These are phyloP conservation scores for Ceratocystis cubensis DNA, from an alignment of 2,329 filamentous ascomycete species.

Conservation along the genomic window DNA sequence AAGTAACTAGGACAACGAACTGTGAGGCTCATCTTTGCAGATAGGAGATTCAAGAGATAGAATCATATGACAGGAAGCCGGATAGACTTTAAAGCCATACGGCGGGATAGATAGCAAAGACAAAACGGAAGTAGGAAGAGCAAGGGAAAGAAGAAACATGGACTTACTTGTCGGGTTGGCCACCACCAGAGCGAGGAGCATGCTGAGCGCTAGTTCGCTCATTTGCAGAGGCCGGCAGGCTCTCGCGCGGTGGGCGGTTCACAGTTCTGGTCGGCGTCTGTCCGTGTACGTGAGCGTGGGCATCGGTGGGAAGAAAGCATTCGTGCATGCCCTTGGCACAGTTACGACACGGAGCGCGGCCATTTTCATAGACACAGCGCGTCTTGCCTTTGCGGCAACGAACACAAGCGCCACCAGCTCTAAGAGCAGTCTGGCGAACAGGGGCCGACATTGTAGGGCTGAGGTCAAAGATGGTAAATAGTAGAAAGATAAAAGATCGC, in stretches of 20 bases:
- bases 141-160: not conserved
- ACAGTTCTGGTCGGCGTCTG: slow-evolving; percentile 42
- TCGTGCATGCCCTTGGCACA: slow-evolving; percentile 53
- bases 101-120: slow-evolving; percentile 11
- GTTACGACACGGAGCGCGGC: slow-evolving; percentile 50
- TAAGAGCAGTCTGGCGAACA: slow-evolving; percentile 47
- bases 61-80: not conserved
- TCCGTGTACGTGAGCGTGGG: slow-evolving; percentile 46
- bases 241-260: slow-evolving; percentile 41
- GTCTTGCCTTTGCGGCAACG: slow-evolving; percentile 53
- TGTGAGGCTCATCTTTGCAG: too few relatives aligned
- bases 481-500: not conserved
- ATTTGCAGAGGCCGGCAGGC: slow-evolving; percentile 35
- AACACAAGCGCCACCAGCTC: slow-evolving; percentile 49
- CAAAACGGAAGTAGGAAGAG: slow-evolving; percentile 15
- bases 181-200: slow-evolving; percentile 30
- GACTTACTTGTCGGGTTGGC: slow-evolving; percentile 46
- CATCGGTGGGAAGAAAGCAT: slow-evolving; percentile 49
- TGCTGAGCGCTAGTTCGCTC: slow-evolving; percentile 34
- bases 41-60: not conserved
- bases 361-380: slow-evolving; percentile 51
- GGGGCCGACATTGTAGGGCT: slow-evolving; percentile 32
- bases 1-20: too few relatives aligned
- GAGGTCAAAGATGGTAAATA: not conserved
- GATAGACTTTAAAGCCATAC: not conserved